Evolutionary conservation across 2,329 filamentous ascomycete species (phyloP), one percentile per base, ranked within the genome.

Genomic region (Aspergillus caelatus): DNA sequence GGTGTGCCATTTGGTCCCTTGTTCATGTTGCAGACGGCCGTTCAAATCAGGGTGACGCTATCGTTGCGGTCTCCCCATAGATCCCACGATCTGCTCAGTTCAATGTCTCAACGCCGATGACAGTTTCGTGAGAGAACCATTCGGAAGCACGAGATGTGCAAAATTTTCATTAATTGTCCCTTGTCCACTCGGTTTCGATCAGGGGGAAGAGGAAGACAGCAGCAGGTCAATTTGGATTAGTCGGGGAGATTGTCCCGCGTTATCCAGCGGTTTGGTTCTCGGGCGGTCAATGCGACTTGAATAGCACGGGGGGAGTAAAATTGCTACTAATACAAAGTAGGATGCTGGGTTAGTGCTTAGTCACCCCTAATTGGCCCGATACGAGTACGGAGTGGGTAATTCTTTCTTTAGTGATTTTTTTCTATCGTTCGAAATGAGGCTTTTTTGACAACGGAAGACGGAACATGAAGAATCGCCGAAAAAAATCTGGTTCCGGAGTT

Each of bases 1-100:
- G 77, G 75, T 67, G 77, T 77, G 56, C 74, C 72, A 61, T 76
- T 78, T 58, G 67, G 68, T 61, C 71, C 74, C 68, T 78, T 76
- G 65, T 71, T 74, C 80, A 82, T 81, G 61, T 56, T 74, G 74
- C 30, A 57, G 45, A 58, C 52, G 39, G 63, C 58, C 41, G 65
- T 68, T 71, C 68, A 58, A 62, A 65, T 68, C 62, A 60, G 62
- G 58, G 56, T 52, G 66, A 67, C 70, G 67, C 54, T 39, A 45
- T 45, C 39, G 54, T 59, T 54, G 63, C 63, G 26, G 62, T 64
- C 57, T 54, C 65, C 67, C 72, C 72, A 73, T 74, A 67, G 62
- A 71, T 60, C 46, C n/a, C 16, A 53, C 26, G 28, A 12, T 53
- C 28, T 55, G 52, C 32, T 55, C 52, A 41, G 34, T 55, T n/a